phyloP scores from a whole-genome alignment of 148 eudicot genomes.

The Talinum fruticosum region DNA sequence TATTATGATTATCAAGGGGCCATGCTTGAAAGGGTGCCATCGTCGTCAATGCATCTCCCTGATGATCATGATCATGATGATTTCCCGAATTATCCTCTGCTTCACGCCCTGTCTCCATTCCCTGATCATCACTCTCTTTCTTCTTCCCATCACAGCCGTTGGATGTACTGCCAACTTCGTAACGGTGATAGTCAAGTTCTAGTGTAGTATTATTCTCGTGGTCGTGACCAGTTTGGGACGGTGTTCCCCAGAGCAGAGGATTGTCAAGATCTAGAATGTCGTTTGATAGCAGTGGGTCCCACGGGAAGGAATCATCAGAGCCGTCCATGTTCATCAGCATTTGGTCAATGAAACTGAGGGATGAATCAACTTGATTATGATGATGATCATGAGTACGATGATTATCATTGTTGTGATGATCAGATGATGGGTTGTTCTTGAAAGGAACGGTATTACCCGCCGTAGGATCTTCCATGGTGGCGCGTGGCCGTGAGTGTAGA shows the following conservation, averaged over 20 bases:
- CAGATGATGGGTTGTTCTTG: not conserved
- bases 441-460: not conserved
- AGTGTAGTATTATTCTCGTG: not conserved
- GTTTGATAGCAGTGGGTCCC: not conserved
- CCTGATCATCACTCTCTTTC: not conserved
- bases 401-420: not conserved
- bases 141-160: not conserved
- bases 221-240: not conserved
- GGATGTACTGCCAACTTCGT: not conserved
- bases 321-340: not conserved
- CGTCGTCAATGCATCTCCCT: not conserved
- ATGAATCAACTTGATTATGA: constrained; percentile 1
- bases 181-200: constrained; percentile 1
- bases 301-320: not conserved
- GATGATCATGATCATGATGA: not conserved
- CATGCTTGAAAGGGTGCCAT: not conserved
- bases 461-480: constrained; percentile 8
- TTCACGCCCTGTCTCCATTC: not conserved
- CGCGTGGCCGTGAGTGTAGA: not conserved
- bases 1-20: constrained; percentile 5
- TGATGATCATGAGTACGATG: not conserved
- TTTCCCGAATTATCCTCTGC: not conserved
- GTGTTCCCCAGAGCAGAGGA: not conserved
- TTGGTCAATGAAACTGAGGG: not conserved
- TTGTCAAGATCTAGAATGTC: not conserved